phyloP scores from a whole-genome alignment of 225 moss, liverwort and hornwort species.

The Marchantia polymorpha region DNA sequence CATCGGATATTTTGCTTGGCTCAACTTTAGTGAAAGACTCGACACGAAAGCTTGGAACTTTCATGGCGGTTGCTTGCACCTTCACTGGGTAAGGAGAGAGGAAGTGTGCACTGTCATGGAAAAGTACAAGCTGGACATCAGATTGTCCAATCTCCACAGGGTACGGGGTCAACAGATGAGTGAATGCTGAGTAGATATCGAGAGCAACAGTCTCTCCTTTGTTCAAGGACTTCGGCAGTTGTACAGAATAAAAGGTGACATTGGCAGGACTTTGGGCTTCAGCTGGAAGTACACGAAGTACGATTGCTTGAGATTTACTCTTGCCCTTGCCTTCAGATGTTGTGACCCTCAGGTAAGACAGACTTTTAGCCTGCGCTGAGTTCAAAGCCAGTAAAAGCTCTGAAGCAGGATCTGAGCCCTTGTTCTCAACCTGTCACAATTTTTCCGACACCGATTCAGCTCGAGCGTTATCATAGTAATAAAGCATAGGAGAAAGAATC shows the following conservation, averaged over 20 bases:
- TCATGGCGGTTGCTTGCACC: constrained; percentile 52
- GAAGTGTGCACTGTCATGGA: constrained; percentile 59
- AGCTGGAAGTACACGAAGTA: constrained; percentile 40
- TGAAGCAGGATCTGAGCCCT: constrained; percentile 52
- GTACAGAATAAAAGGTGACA: constrained; percentile 48
- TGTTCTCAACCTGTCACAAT: constrained; percentile 50
- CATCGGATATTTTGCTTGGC: constrained; percentile 48
- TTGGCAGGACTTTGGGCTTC: constrained; percentile 45
- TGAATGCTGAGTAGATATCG: constrained; percentile 66
- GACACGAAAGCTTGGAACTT: constrained; percentile 51
- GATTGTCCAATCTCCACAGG: constrained; percentile 76
- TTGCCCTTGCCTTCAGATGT: constrained; percentile 60
- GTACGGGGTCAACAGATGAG: constrained; percentile 68
- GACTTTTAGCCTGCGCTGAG: constrained; percentile 48
- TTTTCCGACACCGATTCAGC: too few relatives aligned
- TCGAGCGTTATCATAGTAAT: too few relatives aligned
- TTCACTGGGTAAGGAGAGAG: constrained; percentile 76
- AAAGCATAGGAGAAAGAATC: background rate
- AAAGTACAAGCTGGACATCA: constrained; percentile 67
- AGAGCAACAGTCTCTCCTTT: constrained; percentile 46
- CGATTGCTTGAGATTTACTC: constrained; percentile 41
- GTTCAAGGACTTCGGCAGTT: constrained; percentile 59
- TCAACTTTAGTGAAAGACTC: constrained; percentile 72
- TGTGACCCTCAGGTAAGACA: constrained; percentile 68
- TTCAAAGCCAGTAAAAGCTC: constrained; percentile 58